Percentiles rank a stretch among this genome's conserved stretches.
Conservation (phyloP, 306 rosid genomes). For the Hippophae rhamnoides region DNA sequence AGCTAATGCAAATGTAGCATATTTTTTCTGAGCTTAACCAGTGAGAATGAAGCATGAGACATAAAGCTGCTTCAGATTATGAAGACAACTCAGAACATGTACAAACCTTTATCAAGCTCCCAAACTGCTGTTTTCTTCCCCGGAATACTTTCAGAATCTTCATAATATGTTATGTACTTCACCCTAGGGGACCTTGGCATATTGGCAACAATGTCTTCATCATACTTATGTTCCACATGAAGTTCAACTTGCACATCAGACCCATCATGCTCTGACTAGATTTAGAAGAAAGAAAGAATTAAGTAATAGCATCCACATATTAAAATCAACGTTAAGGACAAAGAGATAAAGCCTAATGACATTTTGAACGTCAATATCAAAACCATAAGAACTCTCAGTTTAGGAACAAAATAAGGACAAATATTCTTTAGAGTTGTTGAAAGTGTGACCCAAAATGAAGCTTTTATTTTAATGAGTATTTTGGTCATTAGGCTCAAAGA, state of each 20-base stretch:
- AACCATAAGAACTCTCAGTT: too few relatives aligned
- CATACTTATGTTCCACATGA: conserved; percentile 63
- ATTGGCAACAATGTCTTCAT: conserved; percentile 66
- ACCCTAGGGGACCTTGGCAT: conserved; percentile 64
- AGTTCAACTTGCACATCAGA: conserved; percentile 71
- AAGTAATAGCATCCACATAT: conserved; percentile 2
- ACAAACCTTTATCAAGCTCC: conserved; percentile 95
- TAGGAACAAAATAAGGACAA: too few relatives aligned
- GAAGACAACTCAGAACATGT: conserved; percentile 19
- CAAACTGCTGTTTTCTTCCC: conserved; percentile 94
- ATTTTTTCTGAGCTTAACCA: too few relatives aligned
- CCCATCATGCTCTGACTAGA: conserved; percentile 89
- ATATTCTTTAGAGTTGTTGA: too few relatives aligned
- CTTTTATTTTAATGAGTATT: too few relatives aligned
- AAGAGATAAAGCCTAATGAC: not conserved
- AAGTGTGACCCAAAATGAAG: too few relatives aligned
- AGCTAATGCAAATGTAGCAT: not conserved
- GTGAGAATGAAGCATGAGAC: not conserved
- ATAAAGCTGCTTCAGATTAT: conserved; percentile 4
- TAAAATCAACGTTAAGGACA: not conserved
- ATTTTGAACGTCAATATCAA: too few relatives aligned
- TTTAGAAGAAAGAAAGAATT: conserved; percentile 11
- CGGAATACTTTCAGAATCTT: conserved; percentile 82
- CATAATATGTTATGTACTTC: conserved; percentile 83
- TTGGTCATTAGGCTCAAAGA: too few relatives aligned